phyloP scores from a whole-genome alignment of 805 yeast genomes.

The Saccharomyces eubayanus region DNA sequence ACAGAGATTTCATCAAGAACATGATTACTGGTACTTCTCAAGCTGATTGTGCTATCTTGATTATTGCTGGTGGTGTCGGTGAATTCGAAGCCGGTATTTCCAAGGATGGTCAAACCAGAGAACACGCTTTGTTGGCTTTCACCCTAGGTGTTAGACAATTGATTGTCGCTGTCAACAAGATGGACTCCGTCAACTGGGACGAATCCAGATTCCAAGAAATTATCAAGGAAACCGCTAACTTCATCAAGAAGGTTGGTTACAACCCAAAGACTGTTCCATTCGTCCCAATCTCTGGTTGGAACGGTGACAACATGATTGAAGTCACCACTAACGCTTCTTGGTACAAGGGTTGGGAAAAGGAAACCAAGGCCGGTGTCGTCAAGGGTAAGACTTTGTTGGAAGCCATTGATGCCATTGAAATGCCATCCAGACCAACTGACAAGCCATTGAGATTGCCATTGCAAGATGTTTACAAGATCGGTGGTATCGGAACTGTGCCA shows the following conservation, averaged over 20 bases:
- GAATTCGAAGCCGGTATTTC: constrained; percentile 95
- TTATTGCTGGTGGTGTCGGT: constrained; percentile 88
- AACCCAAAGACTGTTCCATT: constrained; percentile 74
- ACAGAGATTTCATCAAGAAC: constrained; percentile 93
- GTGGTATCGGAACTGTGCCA: constrained; percentile 89
- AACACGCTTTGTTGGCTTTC: constrained; percentile 85
- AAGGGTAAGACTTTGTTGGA: constrained; percentile 78
- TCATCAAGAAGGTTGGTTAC: constrained; percentile 81
- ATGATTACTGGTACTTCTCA: constrained; percentile 94
- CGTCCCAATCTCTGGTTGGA: constrained; percentile 89
- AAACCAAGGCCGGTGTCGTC: constrained; percentile 61
- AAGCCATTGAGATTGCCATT: constrained; percentile 85
- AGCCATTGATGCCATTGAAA: constrained; percentile 78
- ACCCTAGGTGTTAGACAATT: constrained; percentile 83
- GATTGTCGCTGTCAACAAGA: constrained; percentile 88
- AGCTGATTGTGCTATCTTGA: constrained; percentile 86
- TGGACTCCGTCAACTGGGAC: constrained; percentile 88
- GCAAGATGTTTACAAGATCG: constrained; percentile 88
- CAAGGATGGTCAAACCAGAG: constrained; percentile 92
- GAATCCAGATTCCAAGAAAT: constrained; percentile 74
- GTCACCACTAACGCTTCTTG: constrained; percentile 73
- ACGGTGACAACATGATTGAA: constrained; percentile 91
- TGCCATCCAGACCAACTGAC: constrained; percentile 73
- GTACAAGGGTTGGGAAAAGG: constrained; percentile 82
- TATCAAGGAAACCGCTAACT: constrained; percentile 65